Evolutionary conservation across 2,329 filamentous ascomycete genomes (phyloP), one percentile per base, ranked within the genome.

Genomic region (Septoria linicola): DNA sequence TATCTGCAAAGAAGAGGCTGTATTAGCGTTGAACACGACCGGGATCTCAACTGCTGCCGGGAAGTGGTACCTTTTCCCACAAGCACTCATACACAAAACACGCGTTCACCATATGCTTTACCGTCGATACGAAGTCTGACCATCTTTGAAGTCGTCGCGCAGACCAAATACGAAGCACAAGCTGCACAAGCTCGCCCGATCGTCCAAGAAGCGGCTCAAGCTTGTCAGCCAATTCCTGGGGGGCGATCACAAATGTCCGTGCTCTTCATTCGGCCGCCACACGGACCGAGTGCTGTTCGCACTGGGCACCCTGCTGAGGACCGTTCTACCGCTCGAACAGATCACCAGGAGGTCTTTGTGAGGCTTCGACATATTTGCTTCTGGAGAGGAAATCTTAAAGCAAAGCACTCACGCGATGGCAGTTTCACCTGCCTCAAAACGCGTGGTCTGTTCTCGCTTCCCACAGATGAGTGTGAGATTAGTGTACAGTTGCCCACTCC

Each of bases 1-100:
- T 27, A 27, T 25, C 14, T 21, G 19, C 10, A 43, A 21, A 14
- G 37, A 14, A 47, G 44, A 40, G 35, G 34, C 44, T 39, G 43
- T 16, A 17, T 20, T 45, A 27, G 42, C 31, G 39, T 25, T 41
- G 39, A 41, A 11, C 20, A 16, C 39, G 21, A 41, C 39, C 21
- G 17, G 20, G 21, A 41, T 41, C 23, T 27, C 23, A 27, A 27
- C 23, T 10, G 23, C 10, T 27, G 10, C 23, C 5, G 5, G 23
- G 5, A 27, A 10, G 23, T 27, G 23, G 23, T 27, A 27, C 23
- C 23, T 10, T 27, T 5, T 27, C 23, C 23, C 5, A 5, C 5
- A 27, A 27, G 23, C 23, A 27, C 23, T 27, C 23, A 27, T 27
- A 27, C 23, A 27, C 23, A n/a, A n/a, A n/a, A n/a, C n/a, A n/a